phyloP scores from a whole-genome alignment of 1,139 yeast genomes.

The Starmera stellimalicola region DNA sequence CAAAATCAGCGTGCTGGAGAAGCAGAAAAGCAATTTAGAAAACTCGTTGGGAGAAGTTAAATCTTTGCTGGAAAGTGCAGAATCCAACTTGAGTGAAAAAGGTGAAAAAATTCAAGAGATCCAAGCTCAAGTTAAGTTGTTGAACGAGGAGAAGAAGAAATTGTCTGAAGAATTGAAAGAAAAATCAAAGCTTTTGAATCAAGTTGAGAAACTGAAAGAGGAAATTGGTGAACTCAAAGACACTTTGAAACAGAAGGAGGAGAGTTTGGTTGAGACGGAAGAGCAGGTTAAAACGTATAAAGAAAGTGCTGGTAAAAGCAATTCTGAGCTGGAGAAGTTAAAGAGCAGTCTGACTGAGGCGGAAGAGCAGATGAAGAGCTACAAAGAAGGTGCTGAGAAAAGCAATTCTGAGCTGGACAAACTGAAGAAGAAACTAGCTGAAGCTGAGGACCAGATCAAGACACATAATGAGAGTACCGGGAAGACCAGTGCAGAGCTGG shows the following conservation, averaged over 20 bases:
- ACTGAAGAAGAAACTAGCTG: too few relatives aligned
- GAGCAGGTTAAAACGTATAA: constrained; percentile 4
- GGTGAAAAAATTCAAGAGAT: not conserved
- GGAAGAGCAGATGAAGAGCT: constrained; percentile 5
- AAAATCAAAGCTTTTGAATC: not conserved
- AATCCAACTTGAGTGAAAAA: constrained; percentile 3
- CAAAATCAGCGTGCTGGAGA: constrained; percentile 9
- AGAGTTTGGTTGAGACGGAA: not conserved
- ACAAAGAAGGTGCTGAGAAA: too few relatives aligned
- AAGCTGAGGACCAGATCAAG: too few relatives aligned
- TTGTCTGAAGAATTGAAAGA: not conserved
- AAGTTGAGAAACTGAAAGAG: constrained; percentile 2
- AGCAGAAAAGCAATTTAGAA: constrained; percentile 10
- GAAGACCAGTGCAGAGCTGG: too few relatives aligned
- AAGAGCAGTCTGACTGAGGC: too few relatives aligned
- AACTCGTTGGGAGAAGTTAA: constrained; percentile 7
- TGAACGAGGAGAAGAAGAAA: not conserved
- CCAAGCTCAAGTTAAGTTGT: not conserved
- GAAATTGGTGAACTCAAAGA: not conserved
- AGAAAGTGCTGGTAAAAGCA: too few relatives aligned
- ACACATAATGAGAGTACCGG: too few relatives aligned
- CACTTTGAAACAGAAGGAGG: not conserved
- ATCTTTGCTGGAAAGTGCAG: constrained; percentile 7
- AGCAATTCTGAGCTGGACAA: too few relatives aligned
- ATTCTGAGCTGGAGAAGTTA: too few relatives aligned